Percentiles rank a stretch among this genome's conserved stretches.
Conservation (phyloP, 768 basidiomycete species). For the Russula dissimulans region DNA sequence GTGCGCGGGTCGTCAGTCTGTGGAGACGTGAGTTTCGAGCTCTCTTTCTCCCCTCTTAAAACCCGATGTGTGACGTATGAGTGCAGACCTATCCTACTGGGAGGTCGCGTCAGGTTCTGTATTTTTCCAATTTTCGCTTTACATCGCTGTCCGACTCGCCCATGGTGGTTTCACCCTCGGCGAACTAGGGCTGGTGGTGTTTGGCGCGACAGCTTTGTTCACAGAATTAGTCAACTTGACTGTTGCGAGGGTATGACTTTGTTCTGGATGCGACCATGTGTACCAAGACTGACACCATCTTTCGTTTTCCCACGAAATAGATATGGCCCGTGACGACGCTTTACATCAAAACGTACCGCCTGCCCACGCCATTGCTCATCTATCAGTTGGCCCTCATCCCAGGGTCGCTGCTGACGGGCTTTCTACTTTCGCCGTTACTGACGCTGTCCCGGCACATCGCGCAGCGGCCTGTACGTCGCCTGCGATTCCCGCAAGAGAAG, state of each 20-base stretch:
- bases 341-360: constrained; percentile 84
- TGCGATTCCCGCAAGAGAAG: constrained; percentile 77
- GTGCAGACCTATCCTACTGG: constrained; percentile 62
- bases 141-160: constrained; percentile 80
- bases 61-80: not conserved
- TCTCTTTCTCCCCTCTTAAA: not conserved
- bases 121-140: constrained; percentile 89
- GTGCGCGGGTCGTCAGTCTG: constrained; percentile 35
- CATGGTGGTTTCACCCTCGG: constrained; percentile 94
- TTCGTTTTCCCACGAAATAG: constrained; percentile 30
- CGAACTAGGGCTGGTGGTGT: constrained; percentile 82
- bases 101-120: constrained; percentile 65
- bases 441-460: constrained; percentile 88
- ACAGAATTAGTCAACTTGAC: constrained; percentile 85
- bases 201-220: constrained; percentile 77
- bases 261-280: not conserved
- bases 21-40: constrained; percentile 53
- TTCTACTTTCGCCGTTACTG: constrained; percentile 88
- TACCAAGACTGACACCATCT: not conserved
- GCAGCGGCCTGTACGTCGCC: constrained; percentile 70
- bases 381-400: constrained; percentile 91
- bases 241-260: constrained; percentile 55
- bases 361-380: constrained; percentile 84
- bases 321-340: constrained; percentile 72
- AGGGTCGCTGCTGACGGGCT: constrained; percentile 86